Evolutionary conservation across 257 asterid species (phyloP).

Genomic region (Solanum tacnaense): DNA sequence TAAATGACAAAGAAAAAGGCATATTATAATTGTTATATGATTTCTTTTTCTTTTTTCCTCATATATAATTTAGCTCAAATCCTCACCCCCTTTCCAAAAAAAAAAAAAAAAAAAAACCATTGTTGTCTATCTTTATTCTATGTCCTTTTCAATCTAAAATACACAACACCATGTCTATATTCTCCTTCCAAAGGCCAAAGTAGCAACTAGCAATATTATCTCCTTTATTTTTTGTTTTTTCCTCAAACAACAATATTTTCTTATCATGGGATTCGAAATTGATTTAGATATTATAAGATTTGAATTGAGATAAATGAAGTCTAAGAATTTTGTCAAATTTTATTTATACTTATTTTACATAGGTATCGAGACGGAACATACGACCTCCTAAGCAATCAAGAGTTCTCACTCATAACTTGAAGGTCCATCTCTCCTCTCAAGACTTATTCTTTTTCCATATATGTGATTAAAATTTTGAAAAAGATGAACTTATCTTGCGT

Average conservation of each 20-base stretch:
- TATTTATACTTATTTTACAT: not conserved
- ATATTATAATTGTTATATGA: not conserved
- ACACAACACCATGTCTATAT: not conserved
- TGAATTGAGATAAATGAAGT: not conserved
- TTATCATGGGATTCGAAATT: not conserved
- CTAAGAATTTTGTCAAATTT: not conserved
- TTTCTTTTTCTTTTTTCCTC: not conserved
- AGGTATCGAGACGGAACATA: rapidly evolving
- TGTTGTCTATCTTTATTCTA: not conserved
- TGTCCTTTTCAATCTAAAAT: not conserved
- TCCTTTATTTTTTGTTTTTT: not conserved
- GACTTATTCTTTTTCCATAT: not conserved
- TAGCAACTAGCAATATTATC: not conserved
- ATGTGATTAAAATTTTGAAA: not conserved
- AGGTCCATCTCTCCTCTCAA: not conserved
- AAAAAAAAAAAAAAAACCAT: not conserved
- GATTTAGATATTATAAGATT: not conserved
- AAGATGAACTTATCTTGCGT: not conserved
- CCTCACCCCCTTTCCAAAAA: not conserved
- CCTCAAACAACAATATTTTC: not conserved
- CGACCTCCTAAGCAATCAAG: not conserved
- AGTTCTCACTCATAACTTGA: not conserved
- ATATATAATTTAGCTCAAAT: not conserved
- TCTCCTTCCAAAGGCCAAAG: not conserved
- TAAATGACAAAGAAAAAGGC: not conserved